Evolutionary conservation across 2,329 filamentous ascomycete genomes (phyloP).

Genomic region (Pseudogymnoascus sp.): DNA sequence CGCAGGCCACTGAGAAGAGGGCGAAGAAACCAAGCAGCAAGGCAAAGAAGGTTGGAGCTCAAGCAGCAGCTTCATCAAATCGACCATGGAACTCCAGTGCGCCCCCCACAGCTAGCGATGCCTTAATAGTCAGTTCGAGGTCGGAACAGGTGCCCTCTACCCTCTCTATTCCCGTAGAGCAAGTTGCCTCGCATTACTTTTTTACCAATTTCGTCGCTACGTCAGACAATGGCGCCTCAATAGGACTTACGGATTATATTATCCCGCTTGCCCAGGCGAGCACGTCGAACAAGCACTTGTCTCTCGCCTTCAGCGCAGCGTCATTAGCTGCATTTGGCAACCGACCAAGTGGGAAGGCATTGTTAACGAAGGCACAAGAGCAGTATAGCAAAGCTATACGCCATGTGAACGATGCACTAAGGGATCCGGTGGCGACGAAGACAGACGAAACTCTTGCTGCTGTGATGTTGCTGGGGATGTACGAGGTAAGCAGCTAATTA

Average conservation of each 20-base stretch:
- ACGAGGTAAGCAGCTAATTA: slow-evolving; percentile 37
- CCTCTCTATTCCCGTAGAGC: slow-evolving; percentile 42
- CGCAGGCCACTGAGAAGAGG: slow-evolving; percentile 56
- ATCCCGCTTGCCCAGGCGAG: slow-evolving; percentile 45
- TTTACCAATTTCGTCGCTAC: slow-evolving; percentile 52
- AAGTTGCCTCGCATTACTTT: slow-evolving; percentile 52
- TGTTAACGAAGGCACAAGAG: slow-evolving; percentile 36
- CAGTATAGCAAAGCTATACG: slow-evolving; percentile 49
- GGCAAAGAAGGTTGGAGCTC: neutral
- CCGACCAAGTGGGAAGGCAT: slow-evolving; percentile 31
- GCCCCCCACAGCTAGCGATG: neutral
- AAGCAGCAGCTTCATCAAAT: slow-evolving; percentile 2
- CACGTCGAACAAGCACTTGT: slow-evolving; percentile 39
- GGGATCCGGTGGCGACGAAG: slow-evolving; percentile 40
- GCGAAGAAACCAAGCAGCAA: slow-evolving; percentile 29
- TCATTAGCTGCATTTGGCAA: slow-evolving; percentile 50
- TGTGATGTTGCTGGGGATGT: slow-evolving; percentile 51
- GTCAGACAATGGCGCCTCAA: slow-evolving; percentile 40
- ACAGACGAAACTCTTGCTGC: slow-evolving; percentile 52
- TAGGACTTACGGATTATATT: slow-evolving; percentile 53
- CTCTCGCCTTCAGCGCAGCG: slow-evolving; percentile 51
- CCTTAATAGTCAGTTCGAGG: slow-evolving; percentile 13
- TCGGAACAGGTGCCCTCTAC: slow-evolving; percentile 25
- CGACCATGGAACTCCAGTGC: neutral
- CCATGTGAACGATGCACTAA: slow-evolving; percentile 44